Base-by-base conservation (phyloP, 2,329 filamentous ascomycete genomes). In the Paracamarosporium sp. region DNA sequence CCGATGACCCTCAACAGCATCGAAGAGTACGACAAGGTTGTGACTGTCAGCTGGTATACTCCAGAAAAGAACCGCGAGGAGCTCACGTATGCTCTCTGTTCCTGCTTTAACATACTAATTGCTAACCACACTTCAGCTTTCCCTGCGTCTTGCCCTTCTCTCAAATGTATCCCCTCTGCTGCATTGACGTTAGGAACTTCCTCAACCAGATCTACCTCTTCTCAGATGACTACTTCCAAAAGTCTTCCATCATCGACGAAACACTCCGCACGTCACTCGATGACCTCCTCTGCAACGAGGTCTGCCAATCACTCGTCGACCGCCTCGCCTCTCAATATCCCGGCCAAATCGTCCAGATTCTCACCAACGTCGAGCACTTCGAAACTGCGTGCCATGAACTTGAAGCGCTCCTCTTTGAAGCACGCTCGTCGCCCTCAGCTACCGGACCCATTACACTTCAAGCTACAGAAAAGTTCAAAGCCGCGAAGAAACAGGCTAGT, bases 161-260 rank as follows among this genome's bases (percentile, higher is more conserved):
- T 12, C 93, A 98, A 69, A 99, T 99, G 95, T 99, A 99, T 73
- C 94, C 95, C 1, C 84, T 98, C 30, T 97, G 95, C 78, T 99
- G 95, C 80, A 98, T 98, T 73, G 93, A 98, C 71, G 97, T 99
- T 68, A 88, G 94, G 38, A 97, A 97, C 76, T 98, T 99, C 76
- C 82, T 98, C 58, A 97, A 97, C 75, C 93, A 98, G 72, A 98
- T 99, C 70, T 98, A 98, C 76, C 93, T 96, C 76, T 99, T 98
- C 78, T 93, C 92, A 8, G 93, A 96, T 69, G 93, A 98, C 70
- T 93, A 98, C 73, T 98, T 98, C 72, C 90, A 95, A 62, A 91
- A 97, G 63, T 90, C 92, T 1, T 89, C 86, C 61, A 86, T 96
- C 52, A 97, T 99, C 65, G 95, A 99, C 65, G 90, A 96, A 63